These are phyloP conservation scores for Aspergillus glaucus DNA, from an alignment of 2,329 filamentous ascomycete species.

Conservation along the genomic window DNA sequence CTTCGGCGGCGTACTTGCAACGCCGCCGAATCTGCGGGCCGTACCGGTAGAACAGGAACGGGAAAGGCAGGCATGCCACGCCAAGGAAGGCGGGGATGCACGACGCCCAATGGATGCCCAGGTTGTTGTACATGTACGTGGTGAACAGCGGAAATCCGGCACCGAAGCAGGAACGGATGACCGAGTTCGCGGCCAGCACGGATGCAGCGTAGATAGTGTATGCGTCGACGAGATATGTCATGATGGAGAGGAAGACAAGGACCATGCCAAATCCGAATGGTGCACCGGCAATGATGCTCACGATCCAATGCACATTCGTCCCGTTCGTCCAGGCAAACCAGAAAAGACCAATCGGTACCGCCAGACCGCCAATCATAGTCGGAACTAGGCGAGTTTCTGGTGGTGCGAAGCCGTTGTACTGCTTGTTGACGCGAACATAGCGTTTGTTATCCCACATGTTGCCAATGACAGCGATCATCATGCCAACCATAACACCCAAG, in stretches of 20 bases:
- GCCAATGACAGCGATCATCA: conserved; percentile 25
- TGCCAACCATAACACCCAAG: conserved; percentile 33
- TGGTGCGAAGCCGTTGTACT: conserved; percentile 48
- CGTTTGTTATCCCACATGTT: conserved; percentile 28
- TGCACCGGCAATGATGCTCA: conserved; percentile 21
- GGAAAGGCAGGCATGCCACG: conserved; percentile 28
- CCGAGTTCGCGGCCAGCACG: conserved; percentile 34
- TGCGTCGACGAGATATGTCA: conserved; percentile 33
- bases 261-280: conserved; percentile 32
- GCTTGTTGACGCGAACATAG: conserved; percentile 29
- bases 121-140: conserved; percentile 30
- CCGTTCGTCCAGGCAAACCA: conserved; percentile 52
- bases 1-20: conserved; percentile 31
- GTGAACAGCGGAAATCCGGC: conserved; percentile 41
- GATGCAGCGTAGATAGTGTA: conserved; percentile 32
- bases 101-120: conserved; percentile 40
- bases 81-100: conserved; percentile 35
- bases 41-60: conserved; percentile 35
- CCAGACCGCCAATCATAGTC: conserved; percentile 39
- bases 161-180: conserved; percentile 38
- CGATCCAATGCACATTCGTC: conserved; percentile 30
- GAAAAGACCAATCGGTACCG: conserved; percentile 48
- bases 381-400: conserved; percentile 49
- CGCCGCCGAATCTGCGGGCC: conserved; percentile 27
- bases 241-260: conserved; percentile 25